A percentile compares a stretch with the other conserved stretches of the same genome.
Conservation (phyloP, 192 early-diverging fungal genomes). For the Tieghemiomyces parasiticus region DNA sequence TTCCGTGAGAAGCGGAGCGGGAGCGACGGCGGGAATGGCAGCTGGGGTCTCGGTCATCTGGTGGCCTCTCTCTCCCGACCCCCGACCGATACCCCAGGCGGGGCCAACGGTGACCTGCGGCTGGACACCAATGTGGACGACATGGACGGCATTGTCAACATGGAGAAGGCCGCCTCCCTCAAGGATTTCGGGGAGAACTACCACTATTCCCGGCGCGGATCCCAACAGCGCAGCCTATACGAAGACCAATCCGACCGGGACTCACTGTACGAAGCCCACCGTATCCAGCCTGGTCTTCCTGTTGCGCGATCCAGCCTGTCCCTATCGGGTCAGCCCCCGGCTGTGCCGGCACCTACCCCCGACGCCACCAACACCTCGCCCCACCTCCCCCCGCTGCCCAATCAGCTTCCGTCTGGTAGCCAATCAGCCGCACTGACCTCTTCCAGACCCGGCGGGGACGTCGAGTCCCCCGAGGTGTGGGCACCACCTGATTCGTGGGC, state of each 20-base stretch:
- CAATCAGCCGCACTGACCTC: neutral
- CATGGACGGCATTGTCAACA: constrained; percentile 31
- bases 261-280: neutral
- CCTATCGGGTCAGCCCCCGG: neutral
- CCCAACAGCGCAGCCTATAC: neutral
- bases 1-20: constrained; percentile 4
- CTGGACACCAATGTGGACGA: constrained; percentile 22
- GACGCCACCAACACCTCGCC: neutral
- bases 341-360: neutral
- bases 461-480: constrained; percentile 29
- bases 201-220: neutral
- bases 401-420: neutral
- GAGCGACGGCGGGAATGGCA: constrained; percentile 2
- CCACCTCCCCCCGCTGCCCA: neutral
- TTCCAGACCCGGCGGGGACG: neutral
- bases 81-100: neutral
- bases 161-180: constrained; percentile 13
- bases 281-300: too few species aligned
- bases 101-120: neutral
- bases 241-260: neutral
- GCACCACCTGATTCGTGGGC: constrained; percentile 60
- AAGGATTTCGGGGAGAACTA: neutral
- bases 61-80: constrained; percentile 4
- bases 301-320: neutral
- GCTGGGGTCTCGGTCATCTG: constrained; percentile 7